Base-by-base conservation (phyloP, 2,329 filamentous ascomycete genomes). In the Penicillium sumatraense region DNA sequence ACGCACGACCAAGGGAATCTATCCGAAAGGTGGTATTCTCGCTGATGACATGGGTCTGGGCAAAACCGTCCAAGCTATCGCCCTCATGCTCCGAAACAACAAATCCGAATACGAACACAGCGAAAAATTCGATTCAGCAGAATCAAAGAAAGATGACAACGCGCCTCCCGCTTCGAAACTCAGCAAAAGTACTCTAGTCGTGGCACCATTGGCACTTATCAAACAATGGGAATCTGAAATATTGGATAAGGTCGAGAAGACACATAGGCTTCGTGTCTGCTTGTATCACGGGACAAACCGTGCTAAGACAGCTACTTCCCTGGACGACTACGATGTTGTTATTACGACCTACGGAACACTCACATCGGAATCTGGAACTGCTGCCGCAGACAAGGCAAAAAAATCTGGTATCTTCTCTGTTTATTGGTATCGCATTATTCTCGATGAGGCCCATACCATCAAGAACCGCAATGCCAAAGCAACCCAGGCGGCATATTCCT, bases 381-480 rank as follows among this genome's bases (percentile, higher is more conserved):
- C 59, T 9, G 83, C 86, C 56, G 88, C 87, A 10, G 86, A 84
- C 36, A 84, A 84, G 44, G 80, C 78, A 3, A 81, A 86, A 9
- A 89, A 93, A 68, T 85, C 87, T 49, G 93, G 93, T 10, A 93
- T 93, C 67, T 97, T 97, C 69, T 92, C 91, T 10, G 80, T 97
- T 5, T 87, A 93, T 67, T 99, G 95, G 95, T 98, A 95, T 78
- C 89, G 95, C 49, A 85, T 97, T 58, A 93, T 99, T 61, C 83
- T 99, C 2, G 95, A 99, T 61, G 95, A 99, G 78, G 95, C 95
- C 1, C 95, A 99, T 73, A 96, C 90, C 1, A 97, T 99, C 83
- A 99, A 99, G 78, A 99, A 99, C 70, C 88, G 93, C 60, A 96
- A 96, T 63, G 92, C 95, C 20, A 99, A 99, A 76, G 88, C 91